Conservation (phyloP, 2,329 filamentous ascomycete species). For the Rhynchosporium agropyri region DNA sequence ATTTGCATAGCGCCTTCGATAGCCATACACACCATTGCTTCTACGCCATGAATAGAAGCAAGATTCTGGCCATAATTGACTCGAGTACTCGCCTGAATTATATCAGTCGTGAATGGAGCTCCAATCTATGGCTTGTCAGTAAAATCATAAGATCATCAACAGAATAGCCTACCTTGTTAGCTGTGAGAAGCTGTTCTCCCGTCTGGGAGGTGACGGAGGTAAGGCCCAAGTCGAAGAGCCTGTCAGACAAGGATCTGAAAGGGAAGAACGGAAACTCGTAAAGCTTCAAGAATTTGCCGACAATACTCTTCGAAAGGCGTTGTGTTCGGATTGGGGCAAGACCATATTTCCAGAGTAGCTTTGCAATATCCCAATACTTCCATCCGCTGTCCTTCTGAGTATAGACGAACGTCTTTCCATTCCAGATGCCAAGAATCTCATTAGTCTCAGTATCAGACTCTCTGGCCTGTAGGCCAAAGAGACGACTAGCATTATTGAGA, state of each 20-base stretch:
- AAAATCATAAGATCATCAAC: not conserved
- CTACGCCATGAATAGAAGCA: conserved; percentile 81
- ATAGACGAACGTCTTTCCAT: conserved; percentile 75
- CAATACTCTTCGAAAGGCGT: conserved; percentile 69
- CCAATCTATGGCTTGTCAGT: conserved; percentile 53
- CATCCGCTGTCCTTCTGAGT: conserved; percentile 60
- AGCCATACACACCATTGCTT: conserved; percentile 87
- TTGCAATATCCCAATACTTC: conserved; percentile 79
- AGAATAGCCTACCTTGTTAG: conserved; percentile 55
- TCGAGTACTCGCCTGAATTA: conserved; percentile 87
- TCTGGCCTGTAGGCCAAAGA: conserved; percentile 66
- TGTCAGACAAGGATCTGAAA: conserved; percentile 73
- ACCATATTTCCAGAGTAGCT: conserved; percentile 85
- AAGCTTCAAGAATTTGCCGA: conserved; percentile 74
- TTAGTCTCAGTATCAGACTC: conserved; percentile 48
- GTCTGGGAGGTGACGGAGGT: conserved; percentile 67
- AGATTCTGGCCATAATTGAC: conserved; percentile 96
- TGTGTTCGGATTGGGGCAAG: conserved; percentile 74
- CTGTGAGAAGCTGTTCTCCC: conserved; percentile 70
- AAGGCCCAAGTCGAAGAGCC: conserved; percentile 68
- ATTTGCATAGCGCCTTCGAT: conserved; percentile 81
- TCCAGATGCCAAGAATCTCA: conserved; percentile 75
- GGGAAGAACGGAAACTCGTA: conserved; percentile 85
- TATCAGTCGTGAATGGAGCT: conserved; percentile 70
- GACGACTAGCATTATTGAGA: conserved; percentile 70